Base-by-base conservation (phyloP, 345 rosid genomes). In the Erysimum cheiranthoides region DNA sequence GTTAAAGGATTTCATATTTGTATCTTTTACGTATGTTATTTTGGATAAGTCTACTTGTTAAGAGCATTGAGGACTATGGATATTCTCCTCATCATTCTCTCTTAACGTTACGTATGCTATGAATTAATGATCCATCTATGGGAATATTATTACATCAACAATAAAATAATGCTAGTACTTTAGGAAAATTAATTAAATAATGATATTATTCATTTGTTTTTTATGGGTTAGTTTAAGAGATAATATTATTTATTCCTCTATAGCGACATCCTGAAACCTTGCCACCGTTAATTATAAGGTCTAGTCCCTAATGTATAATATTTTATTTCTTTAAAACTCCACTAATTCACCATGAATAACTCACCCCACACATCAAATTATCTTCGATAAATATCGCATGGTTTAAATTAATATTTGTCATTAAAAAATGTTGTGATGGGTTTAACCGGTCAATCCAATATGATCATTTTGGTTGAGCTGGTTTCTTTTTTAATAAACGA, bases 171-270 rank as follows among this genome's bases (percentile, higher is more conserved):
- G 78, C 50, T 66, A 56, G 11, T 46, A 49, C 42, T 47, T 58
- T 38, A 47, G 3, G 16, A 66, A 66, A 46, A 47, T 28, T 7
- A 21, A 18, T 21, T 21, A 73, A 13, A 53, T 16, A 53, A 52
- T 25, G 35, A 71, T 61, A 34, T 73, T 61, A 34, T 73, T 34
- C 67, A 34, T 4, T 64, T 38, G 28, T 51, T 67, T 21, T n/a
- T 5, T 36, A 21, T 21, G n/a, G 52, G n/a, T 32, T 65, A 10
- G 50, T 61, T 51, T 32, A 51, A 45, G 60, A 28, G 86, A 84
- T 82, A 83, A 78, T 49, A 27, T 73, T 61, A 30, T 76, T 69
- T 72, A 69, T 68, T 66, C 14, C 16, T 54, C 14, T 62, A 68
- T 61, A 68, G 47, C 63, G 79, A 75, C 69, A 40, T 43, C 56